Percentiles rank a stretch among this genome's conserved stretches.
Evolutionary conservation across 352 stramenopile species (phyloP).

Genomic region (Phytophthora foliorum): DNA sequence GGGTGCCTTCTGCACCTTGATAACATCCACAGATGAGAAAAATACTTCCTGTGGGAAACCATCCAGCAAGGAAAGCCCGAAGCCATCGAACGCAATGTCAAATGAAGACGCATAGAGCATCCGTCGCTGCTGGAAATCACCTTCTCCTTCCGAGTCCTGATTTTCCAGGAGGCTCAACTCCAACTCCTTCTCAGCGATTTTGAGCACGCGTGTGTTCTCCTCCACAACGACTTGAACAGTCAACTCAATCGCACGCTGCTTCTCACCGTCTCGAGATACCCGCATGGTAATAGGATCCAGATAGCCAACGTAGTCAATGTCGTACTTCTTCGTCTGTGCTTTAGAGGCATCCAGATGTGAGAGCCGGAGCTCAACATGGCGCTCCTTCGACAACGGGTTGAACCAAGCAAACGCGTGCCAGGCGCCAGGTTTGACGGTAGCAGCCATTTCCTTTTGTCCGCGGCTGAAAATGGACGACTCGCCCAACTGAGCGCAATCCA

Average conservation of each 20-base stretch:
- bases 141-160: slow-evolving; percentile 69
- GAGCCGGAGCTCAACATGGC: slow-evolving; percentile 73
- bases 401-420: slow-evolving; percentile 90
- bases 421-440: slow-evolving; percentile 69
- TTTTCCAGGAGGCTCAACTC: slow-evolving; percentile 75
- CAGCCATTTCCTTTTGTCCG: slow-evolving; percentile 58
- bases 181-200: slow-evolving; percentile 85
- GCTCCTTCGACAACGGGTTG: slow-evolving; percentile 87
- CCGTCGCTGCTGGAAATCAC: slow-evolving; percentile 80
- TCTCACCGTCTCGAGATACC: slow-evolving; percentile 56
- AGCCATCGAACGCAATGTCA: slow-evolving; percentile 79
- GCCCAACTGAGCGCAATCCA: slow-evolving; percentile 79
- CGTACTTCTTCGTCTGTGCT: slow-evolving; percentile 76
- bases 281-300: slow-evolving; percentile 75
- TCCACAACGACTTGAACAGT: slow-evolving; percentile 86
- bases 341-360: slow-evolving; percentile 65
- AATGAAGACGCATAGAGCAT: slow-evolving; percentile 88
- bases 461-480: slow-evolving; percentile 75
- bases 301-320: slow-evolving; percentile 87
- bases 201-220: slow-evolving; percentile 82
- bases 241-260: slow-evolving; percentile 63
- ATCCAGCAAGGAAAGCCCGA: slow-evolving; percentile 85
- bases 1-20: slow-evolving; percentile 77
- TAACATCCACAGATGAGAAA: slow-evolving; percentile 80
- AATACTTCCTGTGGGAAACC: slow-evolving; percentile 86